Base-by-base conservation (phyloP, 805 yeast genomes). In the Osmozyma mogii region DNA sequence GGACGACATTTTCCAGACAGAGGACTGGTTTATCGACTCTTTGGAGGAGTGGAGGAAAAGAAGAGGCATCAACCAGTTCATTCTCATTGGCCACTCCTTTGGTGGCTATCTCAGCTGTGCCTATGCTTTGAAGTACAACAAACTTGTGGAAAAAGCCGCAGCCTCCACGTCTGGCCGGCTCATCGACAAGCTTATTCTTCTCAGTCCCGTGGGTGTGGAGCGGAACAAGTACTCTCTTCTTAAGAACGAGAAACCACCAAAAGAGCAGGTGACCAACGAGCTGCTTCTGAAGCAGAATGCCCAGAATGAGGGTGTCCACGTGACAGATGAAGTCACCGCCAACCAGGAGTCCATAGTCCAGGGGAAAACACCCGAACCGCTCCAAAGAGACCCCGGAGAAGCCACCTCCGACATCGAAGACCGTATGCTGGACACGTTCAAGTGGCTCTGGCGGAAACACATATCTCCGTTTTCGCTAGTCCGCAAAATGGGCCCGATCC, bases 391-490 rank as follows among this genome's bases (percentile, higher is more conserved):
- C 6, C 9, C 14, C 22, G 9, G 15, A 17, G 6, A 21, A 17
- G 34, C n/a, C 16, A 22, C 14, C 18, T 17, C 12, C 26, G 4
- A 4, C 25, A 13, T 21, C 23, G 28, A 19, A 21, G 15, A 15
- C 24, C 26, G n/a, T 10, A 6, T 6, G 23, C 23, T 13, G 6
- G 23, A 7, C n/a, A 27, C 60, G 5, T 29, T 72, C 20, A 50
- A 52, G 3, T 56, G 49, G 31, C 31, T 75, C 28, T 78, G 85
- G 85, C 59, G 61, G 11, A 49, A 49, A 11, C 63, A 78, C 42
- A 46, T 54, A 13, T 74, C 83, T 1, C 82, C 83, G 0, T 71
- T 78, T 38, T 44, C 69, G 2, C 29, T 75, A 2, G 42, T 76
- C 7, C 54, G 83, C 31, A 46, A 53, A 10, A 25, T 51, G 4